Conservation (phyloP, 2,329 filamentous ascomycete genomes). For the Xylariaceae sp. region DNA sequence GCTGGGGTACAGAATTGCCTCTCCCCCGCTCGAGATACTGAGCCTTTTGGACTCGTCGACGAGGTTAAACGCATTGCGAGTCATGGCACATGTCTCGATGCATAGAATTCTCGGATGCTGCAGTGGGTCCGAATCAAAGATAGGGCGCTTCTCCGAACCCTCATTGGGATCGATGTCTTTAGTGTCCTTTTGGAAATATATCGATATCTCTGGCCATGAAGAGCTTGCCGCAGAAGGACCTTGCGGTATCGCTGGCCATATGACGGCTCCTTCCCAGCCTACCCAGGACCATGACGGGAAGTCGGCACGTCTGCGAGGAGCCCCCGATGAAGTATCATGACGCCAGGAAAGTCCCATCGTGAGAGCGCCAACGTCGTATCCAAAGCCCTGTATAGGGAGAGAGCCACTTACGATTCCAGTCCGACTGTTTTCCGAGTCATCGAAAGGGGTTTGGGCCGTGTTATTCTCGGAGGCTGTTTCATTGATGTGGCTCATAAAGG, state of each 20-base stretch:
- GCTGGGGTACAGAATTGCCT: too few species aligned
- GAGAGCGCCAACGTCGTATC: too few species aligned
- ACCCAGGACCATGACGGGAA: constrained; percentile 21
- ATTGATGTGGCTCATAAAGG: constrained; percentile 15
- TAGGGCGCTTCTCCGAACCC: too few species aligned
- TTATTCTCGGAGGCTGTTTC: background rate
- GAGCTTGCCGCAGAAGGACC: background rate
- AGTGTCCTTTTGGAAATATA: too few species aligned
- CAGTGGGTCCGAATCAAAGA: background rate
- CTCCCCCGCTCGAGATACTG: too few species aligned
- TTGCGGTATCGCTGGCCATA: constrained; percentile 9
- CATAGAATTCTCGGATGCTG: background rate
- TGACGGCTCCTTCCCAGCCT: constrained; percentile 18
- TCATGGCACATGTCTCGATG: constrained; percentile 9
- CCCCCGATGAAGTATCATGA: background rate
- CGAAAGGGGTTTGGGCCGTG: too few species aligned
- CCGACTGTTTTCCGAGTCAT: too few species aligned
- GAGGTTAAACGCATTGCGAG: constrained; percentile 5
- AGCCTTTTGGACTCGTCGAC: background rate
- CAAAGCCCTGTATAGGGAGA: too few species aligned
- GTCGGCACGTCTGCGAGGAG: constrained; percentile 10
- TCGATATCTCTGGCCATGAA: too few species aligned
- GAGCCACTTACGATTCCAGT: too few species aligned
- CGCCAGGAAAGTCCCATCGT: background rate
- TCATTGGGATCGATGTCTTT: too few species aligned